A percentile compares a stretch with the other conserved stretches of the same genome.
Conservation (phyloP, 1,139 yeast species). For the Taiozyma onychis region DNA sequence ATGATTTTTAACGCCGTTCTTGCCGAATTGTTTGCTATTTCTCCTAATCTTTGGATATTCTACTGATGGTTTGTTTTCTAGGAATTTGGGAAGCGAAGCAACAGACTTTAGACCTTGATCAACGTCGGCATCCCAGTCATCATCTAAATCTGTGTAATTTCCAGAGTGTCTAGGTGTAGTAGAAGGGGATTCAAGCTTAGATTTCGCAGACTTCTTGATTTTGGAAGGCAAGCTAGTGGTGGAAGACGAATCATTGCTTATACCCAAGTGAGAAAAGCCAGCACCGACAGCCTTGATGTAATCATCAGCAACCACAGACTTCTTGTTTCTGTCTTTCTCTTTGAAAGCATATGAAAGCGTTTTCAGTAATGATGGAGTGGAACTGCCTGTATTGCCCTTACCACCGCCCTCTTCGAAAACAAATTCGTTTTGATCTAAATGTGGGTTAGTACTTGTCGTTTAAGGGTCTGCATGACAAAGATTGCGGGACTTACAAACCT, state of each 20-base stretch:
- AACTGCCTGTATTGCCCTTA: constrained; percentile 44
- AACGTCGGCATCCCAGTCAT: constrained; percentile 88
- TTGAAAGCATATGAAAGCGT: constrained; percentile 29
- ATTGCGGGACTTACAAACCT: constrained; percentile 36
- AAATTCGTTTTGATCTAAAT: constrained; percentile 45
- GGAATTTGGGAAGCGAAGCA: constrained; percentile 26
- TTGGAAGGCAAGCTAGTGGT: constrained; percentile 10
- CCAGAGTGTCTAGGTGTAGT: constrained; percentile 23
- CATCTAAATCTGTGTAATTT: constrained; percentile 63
- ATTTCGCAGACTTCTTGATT: constrained; percentile 5
- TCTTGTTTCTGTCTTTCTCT: constrained; percentile 16
- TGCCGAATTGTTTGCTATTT: constrained; percentile 8
- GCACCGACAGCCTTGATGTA: constrained; percentile 35
- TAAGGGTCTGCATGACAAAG: neutral
- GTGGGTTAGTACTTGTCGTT: constrained; percentile 9
- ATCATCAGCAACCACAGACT: constrained; percentile 26
- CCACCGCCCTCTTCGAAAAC: constrained; percentile 67
- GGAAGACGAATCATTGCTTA: constrained; percentile 16
- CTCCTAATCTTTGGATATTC: constrained; percentile 19
- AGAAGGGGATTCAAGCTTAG: constrained; percentile 8
- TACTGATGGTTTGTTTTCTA: constrained; percentile 25
- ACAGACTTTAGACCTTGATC: constrained; percentile 43
- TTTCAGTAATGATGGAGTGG: constrained; percentile 41
- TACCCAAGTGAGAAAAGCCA: constrained; percentile 32
- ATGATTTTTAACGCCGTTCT: constrained; percentile 26